These are phyloP conservation scores for Takakia lepidozioides DNA, from an alignment of 225 moss, liverwort and hornwort genomes.

Conservation along the genomic window DNA sequence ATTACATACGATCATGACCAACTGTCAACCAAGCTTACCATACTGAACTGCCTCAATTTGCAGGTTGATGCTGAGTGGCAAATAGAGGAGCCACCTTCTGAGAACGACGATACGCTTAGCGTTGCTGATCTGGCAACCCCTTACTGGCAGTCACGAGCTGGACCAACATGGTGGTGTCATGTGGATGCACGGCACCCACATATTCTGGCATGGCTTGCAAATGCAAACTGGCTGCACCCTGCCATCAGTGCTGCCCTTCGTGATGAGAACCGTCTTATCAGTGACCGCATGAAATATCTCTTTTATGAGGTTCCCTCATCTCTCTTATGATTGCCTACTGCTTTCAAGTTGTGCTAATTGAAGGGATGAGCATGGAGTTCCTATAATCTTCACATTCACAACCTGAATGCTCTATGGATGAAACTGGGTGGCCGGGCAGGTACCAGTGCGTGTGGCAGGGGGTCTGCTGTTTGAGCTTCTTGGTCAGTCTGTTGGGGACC, in stretches of 20 bases:
- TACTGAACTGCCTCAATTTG: too few species aligned
- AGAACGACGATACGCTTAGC: slow-evolving; percentile 46
- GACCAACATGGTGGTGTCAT: slow-evolving; percentile 98
- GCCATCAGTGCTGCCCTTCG: slow-evolving; percentile 77
- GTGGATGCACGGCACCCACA: slow-evolving; percentile 61
- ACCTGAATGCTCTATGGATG: background rate
- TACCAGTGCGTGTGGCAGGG: slow-evolving; percentile 83
- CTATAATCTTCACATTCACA: background rate
- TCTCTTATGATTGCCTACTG: background rate
- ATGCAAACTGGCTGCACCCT: slow-evolving; percentile 80
- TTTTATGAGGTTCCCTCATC: slow-evolving; percentile 59
- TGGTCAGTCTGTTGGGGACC: slow-evolving; percentile 77
- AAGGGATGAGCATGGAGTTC: background rate
- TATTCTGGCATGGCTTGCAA: slow-evolving; percentile 45
- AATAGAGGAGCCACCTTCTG: slow-evolving; percentile 33
- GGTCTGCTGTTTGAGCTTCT: slow-evolving; percentile 87
- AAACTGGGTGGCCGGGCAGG: slow-evolving; percentile 33
- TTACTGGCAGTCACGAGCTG: slow-evolving; percentile 71
- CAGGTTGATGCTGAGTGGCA: slow-evolving; percentile 22
- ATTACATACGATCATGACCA: too few species aligned
- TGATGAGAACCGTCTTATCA: slow-evolving; percentile 88
- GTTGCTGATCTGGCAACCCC: slow-evolving; percentile 80
- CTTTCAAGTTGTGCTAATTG: slow-evolving; percentile 1
- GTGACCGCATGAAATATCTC: slow-evolving; percentile 94
- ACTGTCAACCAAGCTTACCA: too few species aligned